These are phyloP conservation scores for Nemania sp. DNA, from an alignment of 2,329 filamentous ascomycete species.

Conservation along the genomic window DNA sequence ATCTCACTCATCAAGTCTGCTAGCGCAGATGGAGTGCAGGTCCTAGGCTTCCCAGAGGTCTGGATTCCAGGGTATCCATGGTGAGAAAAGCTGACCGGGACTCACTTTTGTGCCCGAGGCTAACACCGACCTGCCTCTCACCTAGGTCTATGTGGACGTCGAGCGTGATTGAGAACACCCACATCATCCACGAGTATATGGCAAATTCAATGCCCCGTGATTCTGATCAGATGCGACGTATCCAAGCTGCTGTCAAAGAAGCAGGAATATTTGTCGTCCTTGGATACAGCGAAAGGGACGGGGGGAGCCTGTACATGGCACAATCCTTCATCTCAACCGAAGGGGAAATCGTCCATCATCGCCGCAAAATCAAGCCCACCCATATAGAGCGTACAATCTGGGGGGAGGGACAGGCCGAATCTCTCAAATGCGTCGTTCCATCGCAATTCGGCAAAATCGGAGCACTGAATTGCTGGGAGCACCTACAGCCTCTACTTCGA, in stretches of 20 bases:
- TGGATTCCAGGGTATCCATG: conserved; percentile 61
- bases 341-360: conserved; percentile 51
- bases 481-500: conserved; percentile 56
- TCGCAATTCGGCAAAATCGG: conserved; percentile 57
- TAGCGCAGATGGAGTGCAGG: conserved; percentile 54
- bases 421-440: conserved; percentile 56
- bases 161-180: conserved; percentile 47
- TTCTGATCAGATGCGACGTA: conserved; percentile 50
- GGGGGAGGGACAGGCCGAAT: conserved; percentile 61
- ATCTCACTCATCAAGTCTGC: conserved; percentile 61
- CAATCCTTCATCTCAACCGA: conserved; percentile 57
- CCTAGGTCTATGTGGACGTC: conserved; percentile 45
- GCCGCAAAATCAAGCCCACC: conserved; percentile 57
- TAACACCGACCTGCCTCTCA: conserved; percentile 36
- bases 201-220: conserved; percentile 42
- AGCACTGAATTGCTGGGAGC: conserved; percentile 61
- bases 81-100: conserved; percentile 37
- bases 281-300: conserved; percentile 55
- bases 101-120: conserved; percentile 13
- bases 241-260: conserved; percentile 47
- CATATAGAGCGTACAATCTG: conserved; percentile 55
- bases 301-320: conserved; percentile 51
- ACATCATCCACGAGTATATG: conserved; percentile 45
- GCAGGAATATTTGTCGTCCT: conserved; percentile 52
- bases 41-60: conserved; percentile 61